phyloP scores from a whole-genome alignment of 345 rosid genomes.

The Hibiscus mutabilis region DNA sequence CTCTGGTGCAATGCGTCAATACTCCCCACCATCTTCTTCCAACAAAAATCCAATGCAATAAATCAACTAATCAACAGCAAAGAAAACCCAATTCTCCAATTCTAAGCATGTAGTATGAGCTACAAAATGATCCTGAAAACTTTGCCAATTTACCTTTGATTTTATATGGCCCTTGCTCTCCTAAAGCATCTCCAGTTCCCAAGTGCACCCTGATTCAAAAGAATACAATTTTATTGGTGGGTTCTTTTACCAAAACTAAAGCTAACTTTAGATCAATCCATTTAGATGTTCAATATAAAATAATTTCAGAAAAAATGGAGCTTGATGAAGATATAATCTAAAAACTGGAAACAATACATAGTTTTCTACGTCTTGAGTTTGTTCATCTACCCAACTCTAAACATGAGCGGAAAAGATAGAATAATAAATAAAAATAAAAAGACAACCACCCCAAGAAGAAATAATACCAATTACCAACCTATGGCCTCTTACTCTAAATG shows the following conservation, averaged over 20 bases:
- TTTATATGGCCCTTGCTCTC: no score
- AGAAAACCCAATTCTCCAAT: conserved; percentile 9
- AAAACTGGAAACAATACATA: conserved; percentile 8
- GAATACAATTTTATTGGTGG: conserved; percentile 34
- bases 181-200: background rate
- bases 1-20: conserved; percentile 23
- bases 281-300: no score
- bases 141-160: background rate
- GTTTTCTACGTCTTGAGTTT: conserved; percentile 43
- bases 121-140: background rate
- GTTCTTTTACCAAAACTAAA: conserved; percentile 31
- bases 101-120: no score
- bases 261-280: no score
- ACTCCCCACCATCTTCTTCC: conserved; percentile 53
- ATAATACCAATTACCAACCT: no score
- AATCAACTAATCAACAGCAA: no score
- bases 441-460: no score
- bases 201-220: conserved; percentile 18
- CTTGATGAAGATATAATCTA: conserved; percentile 2
- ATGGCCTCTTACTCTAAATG: background rate
- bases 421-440: background rate
- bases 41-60: no score
- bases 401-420: no score
- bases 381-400: conserved; percentile 59
- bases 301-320: background rate